These are phyloP conservation scores for Aristolochia californica DNA, from an alignment of 164 flowering plant genomes.

Conservation along the genomic window DNA sequence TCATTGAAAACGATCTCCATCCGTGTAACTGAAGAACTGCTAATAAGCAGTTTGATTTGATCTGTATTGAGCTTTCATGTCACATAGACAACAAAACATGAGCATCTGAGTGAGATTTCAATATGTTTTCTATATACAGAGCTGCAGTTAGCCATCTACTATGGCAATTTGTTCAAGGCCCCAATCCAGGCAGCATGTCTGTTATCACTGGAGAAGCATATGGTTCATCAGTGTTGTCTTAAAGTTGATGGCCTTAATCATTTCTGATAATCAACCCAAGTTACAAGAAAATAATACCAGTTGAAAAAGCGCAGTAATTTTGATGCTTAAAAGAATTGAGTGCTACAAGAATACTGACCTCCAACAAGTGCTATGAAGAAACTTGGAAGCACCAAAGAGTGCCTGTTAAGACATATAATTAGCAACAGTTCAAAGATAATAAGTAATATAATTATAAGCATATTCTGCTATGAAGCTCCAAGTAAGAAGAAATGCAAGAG, in stretches of 20 bases:
- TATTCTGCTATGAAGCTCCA: background rate
- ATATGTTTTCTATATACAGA: too few species aligned
- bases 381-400: slow-evolving; percentile 25
- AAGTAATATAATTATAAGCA: background rate
- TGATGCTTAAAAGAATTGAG: background rate
- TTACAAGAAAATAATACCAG: background rate
- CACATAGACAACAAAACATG: too few species aligned
- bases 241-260: background rate
- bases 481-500: background rate
- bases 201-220: background rate
- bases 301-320: background rate
- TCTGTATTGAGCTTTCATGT: too few species aligned
- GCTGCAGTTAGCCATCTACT: too few species aligned
- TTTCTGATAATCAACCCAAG: background rate
- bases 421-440: background rate
- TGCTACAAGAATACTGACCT: slow-evolving; percentile 16
- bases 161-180: background rate
- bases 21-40: too few species aligned
- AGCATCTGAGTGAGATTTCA: too few species aligned
- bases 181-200: background rate
- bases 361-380: slow-evolving; percentile 21
- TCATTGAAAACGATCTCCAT: too few species aligned
- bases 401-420: slow-evolving; percentile 12
- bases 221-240: background rate
- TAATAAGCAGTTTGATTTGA: too few species aligned